Conservation (phyloP, 176 grass and related monocot species). For the Cenchrus purpureus region DNA sequence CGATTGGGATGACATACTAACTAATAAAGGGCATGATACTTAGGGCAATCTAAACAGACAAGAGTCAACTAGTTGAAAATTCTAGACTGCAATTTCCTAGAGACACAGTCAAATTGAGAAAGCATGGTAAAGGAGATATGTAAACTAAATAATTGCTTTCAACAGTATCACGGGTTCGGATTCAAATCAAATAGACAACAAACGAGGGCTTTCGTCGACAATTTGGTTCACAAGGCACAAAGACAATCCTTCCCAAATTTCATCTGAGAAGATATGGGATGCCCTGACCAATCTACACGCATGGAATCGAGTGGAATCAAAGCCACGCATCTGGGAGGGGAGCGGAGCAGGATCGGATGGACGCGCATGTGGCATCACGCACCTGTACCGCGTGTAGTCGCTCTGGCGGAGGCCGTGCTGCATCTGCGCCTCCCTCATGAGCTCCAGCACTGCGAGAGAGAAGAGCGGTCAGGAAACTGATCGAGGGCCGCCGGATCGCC, state of each 20-base stretch:
- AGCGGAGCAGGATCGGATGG: not conserved
- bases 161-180: not conserved
- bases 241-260: slow-evolving; percentile 12
- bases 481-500: not conserved
- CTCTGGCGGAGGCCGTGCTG: slow-evolving; percentile 93
- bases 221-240: not conserved
- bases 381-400: slow-evolving; percentile 93
- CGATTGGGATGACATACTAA: not conserved
- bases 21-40: not conserved
- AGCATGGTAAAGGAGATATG: not conserved
- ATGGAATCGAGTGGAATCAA: not conserved
- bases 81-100: not conserved
- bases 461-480: slow-evolving; percentile 15
- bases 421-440: slow-evolving; percentile 95
- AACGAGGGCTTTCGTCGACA: not conserved
- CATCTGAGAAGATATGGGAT: slow-evolving; percentile 12
- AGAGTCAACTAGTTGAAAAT: not conserved
- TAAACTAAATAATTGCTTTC: not conserved
- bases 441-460: slow-evolving; percentile 65
- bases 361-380: not conserved
- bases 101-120: not conserved
- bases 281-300: not conserved
- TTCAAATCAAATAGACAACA: not conserved
- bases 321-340: slow-evolving; percentile 20
- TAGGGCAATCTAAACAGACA: not conserved